Evolutionary conservation across 805 yeast species (phyloP), one percentile per base, ranked within the genome.

Genomic region (Saccharomycopsis schoenii): DNA sequence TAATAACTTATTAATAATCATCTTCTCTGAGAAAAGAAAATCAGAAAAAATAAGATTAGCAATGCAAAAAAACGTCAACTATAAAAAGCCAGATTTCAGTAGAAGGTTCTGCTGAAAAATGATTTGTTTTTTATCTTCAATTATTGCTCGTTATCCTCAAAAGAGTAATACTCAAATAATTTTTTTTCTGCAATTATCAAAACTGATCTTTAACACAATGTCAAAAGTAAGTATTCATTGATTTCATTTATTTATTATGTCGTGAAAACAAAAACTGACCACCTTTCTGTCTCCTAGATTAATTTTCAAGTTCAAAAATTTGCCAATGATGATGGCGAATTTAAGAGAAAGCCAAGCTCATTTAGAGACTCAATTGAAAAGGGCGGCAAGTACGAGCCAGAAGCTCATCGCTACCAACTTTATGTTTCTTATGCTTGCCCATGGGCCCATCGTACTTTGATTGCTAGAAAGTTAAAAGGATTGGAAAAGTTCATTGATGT

Each of bases 351-450:
- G 73, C 73, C 1, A 79, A 70, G 77, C 39, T 51, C 66, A n/a
- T 90, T 90, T 72, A 79, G 96, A 70, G 82, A 86, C 68, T 72
- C 73, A 25, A 83, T 91, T 55, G 74, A 75, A 34, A 77, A 83
- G 1, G 88, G 84, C 15, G 80, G 89, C 14, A 72, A 77, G 63
- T 89, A 83, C 70, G 76, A 83, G 17, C 89, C 97, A 4, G 97
- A 90, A 69, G 78, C 80, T 55, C 82, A 82, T 61, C 80, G 99
- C 68, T 93, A 93, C 70, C 96, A 92, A 73, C 79, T 91, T 60
- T 92, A 88, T 68, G 96, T 90, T 11, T 86, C 94, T 0, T 77
- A 79, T 57, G 97, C 97, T 1, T 93, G 99, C 73, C 98, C 99
- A 3, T 93, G 97, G 82, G 97, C 97, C 0, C 96, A 89, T 70